Base-by-base conservation (phyloP, 495 filamentous ascomycete genomes). In the Articulospora tetracladia region DNA sequence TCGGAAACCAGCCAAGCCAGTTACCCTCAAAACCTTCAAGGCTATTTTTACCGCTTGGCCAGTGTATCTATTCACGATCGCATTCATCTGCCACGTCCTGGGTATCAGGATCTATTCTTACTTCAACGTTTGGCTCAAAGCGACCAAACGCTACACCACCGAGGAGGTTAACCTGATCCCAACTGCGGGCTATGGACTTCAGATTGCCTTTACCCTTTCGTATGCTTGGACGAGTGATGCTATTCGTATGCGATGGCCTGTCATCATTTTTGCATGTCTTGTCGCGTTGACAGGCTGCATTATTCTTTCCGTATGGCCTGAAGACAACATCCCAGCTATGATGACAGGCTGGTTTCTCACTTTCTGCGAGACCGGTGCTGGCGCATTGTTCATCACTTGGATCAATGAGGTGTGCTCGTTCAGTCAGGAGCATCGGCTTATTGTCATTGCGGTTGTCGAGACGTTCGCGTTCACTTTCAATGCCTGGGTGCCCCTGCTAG, bases 111-210 rank as follows among this genome's bases (percentile, higher is more conserved):
- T 70, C 53, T 67, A 57, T 47, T 46, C 41, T 1, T 68, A 70
- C 46, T 65, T 69, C 53, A 68, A 60, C 53, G 60, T 68, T 23
- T 71, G 69, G 58, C 55, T 59, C n/a, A 72, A 65, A 53, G 59
- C 55, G 24, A 69, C 60, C 53, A n/a, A 68, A 61, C 26, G 70
- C 72, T 58, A 64, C 65, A 8, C 57, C 70, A 10, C 61, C 65
- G 4, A 47, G 6, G 22, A 63, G 70, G 61, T 75, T 1, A 73
- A 75, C 59, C 63, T 68, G 32, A 69, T 72, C 47, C 71, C 71
- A 13, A 70, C 68, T 7, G 71, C 64, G 1, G 68, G 50, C 26
- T 66, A 52, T 56, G 63, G 26, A 17, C 23, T 63, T n/a, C 50
- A 64, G 44, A 57, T 69, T 48, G 56, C 62, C 20, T 53, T 55